Evolutionary conservation across 345 rosid species (phyloP).

Genomic region (Eucalyptus cloeziana): DNA sequence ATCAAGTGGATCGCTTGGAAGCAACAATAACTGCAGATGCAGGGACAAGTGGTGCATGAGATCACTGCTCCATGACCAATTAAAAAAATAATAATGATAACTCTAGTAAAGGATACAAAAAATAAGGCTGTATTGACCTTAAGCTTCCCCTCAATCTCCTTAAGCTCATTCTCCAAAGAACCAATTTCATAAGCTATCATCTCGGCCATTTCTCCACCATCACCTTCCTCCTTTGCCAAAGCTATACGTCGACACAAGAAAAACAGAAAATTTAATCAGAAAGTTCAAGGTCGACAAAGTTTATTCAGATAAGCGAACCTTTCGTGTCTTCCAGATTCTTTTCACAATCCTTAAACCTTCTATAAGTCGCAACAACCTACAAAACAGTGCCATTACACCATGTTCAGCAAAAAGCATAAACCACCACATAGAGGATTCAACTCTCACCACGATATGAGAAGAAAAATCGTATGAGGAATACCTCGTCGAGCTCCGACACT

Average conservation of each 20-base stretch:
- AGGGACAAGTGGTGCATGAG: neutral
- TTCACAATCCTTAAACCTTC: slow-evolving; percentile 79
- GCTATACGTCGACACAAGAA: slow-evolving; percentile 16
- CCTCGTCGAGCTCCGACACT: slow-evolving; percentile 85
- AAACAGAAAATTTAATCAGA: neutral
- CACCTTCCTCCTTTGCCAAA: slow-evolving; percentile 61
- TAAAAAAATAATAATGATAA: neutral
- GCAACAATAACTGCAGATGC: slow-evolving; percentile 45
- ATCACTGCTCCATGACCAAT: neutral
- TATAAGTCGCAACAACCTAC: slow-evolving; percentile 64
- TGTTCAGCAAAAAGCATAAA: neutral
- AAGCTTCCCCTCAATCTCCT: slow-evolving; percentile 73
- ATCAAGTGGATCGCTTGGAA: slow-evolving; percentile 93
- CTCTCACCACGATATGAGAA: neutral
- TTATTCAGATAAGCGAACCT: slow-evolving; percentile 24
- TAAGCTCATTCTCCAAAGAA: slow-evolving; percentile 48
- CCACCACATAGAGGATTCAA: neutral
- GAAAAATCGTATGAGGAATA: neutral
- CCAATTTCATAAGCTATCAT: slow-evolving; percentile 76
- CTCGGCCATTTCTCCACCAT: slow-evolving; percentile 89
- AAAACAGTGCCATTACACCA: neutral
- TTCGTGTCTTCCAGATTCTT: slow-evolving; percentile 66
- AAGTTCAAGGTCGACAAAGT: neutral
- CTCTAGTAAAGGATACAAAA: neutral
- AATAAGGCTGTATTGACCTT: slow-evolving; percentile 31